These are phyloP conservation scores for Russula foetens DNA, from an alignment of 768 basidiomycete genomes.

Conservation along the genomic window DNA sequence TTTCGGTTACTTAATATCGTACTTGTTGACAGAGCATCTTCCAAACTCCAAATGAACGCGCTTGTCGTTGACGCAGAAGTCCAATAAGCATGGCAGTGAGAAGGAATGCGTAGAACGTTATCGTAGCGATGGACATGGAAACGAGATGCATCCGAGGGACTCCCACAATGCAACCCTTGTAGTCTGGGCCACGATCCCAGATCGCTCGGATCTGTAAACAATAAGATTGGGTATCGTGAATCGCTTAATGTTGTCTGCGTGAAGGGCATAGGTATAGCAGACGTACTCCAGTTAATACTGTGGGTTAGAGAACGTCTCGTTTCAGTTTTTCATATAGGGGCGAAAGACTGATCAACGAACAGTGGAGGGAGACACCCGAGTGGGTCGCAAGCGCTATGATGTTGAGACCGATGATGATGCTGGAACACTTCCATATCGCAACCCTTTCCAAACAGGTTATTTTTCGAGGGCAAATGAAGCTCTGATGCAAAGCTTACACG, in stretches of 20 bases:
- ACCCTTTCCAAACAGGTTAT: background rate
- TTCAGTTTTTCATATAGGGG: background rate
- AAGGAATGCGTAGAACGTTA: background rate
- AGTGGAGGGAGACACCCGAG: background rate
- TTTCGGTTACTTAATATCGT: background rate
- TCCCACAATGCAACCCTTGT: background rate
- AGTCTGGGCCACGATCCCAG: background rate
- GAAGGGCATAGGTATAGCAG: background rate
- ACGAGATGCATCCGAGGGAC: background rate
- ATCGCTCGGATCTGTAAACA: background rate
- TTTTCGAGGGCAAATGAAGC: too few species aligned
- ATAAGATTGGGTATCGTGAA: too few species aligned
- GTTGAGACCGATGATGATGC: background rate
- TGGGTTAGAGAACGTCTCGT: background rate
- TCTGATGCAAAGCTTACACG: background rate
- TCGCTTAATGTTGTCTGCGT: too few species aligned
- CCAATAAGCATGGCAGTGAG: background rate
- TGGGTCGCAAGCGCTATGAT: background rate
- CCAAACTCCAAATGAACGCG: constrained; percentile 5
- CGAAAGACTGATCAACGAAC: background rate
- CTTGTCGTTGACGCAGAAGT: background rate
- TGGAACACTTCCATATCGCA: constrained; percentile 2
- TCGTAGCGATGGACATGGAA: constrained; percentile 1
- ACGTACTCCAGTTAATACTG: constrained; percentile 7
- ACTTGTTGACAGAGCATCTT: constrained; percentile 5